Percentiles rank a stretch among this genome's conserved stretches.
Evolutionary conservation across 2,329 filamentous ascomycete genomes (phyloP).

Genomic region (Talaromyces sp.): DNA sequence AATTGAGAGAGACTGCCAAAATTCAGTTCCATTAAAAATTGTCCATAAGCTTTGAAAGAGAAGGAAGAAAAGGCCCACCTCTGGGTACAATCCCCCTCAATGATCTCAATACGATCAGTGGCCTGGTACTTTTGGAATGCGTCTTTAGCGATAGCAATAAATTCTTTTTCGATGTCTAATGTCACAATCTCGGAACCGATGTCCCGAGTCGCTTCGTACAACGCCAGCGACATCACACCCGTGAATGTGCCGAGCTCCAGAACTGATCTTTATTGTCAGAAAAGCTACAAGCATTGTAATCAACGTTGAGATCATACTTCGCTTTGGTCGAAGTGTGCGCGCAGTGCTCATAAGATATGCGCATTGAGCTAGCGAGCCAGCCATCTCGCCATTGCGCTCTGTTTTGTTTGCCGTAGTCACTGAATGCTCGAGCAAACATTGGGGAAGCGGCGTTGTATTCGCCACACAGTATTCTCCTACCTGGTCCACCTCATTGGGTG

Average conservation of each 20-base stretch:
- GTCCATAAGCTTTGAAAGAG: background rate
- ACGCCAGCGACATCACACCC: background rate
- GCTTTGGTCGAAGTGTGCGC: background rate
- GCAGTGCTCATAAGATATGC: background rate
- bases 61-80: background rate
- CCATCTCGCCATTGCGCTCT: background rate
- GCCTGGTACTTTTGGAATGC: background rate
- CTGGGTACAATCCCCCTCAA: background rate
- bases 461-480: background rate
- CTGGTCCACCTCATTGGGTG: background rate
- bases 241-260: background rate
- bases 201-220: background rate
- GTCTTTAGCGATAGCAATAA: background rate
- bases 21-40: background rate
- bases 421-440: background rate
- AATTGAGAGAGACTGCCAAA: background rate
- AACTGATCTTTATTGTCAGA: background rate
- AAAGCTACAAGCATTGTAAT: background rate
- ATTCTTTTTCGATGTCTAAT: background rate
- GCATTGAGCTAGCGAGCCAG: background rate
- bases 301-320: background rate
- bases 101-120: background rate
- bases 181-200: background rate
- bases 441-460: background rate
- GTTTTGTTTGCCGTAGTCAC: background rate